Evolutionary conservation across 495 filamentous ascomycete genomes (phyloP), one percentile per base, ranked within the genome.

Genomic region (Trichoderma asperelloides): DNA sequence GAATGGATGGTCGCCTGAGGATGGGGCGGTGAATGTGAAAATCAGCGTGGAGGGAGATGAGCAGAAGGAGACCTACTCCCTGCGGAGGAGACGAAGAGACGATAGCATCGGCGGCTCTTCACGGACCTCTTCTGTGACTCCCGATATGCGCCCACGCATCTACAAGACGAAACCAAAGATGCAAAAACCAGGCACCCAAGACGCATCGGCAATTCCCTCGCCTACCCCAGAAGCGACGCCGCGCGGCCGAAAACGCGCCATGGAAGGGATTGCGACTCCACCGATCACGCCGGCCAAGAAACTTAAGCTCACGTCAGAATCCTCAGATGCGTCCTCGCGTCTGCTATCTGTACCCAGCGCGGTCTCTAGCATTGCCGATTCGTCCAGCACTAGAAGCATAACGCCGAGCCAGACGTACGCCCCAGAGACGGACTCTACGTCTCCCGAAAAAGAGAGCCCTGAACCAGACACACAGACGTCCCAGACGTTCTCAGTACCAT

Each of bases 1-100:
- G 33, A 96, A 96, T 76, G 96, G 95, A 9, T 98, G 96, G 96
- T 80, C 85, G 25, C 79, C 73, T 0, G 75, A 68, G 16, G 74
- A 74, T 6, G 77, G 71, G n/a, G 71, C 65, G 23, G 69, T 67
- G 45, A 63, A 74, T 28, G 71, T 84, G 71, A 72, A 85, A 76
- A 76, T 71, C 66, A 79, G 78, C 65, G 79, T 84, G 57, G 81
- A 83, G 67, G 77, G 78, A 15, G 68, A 67, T 66, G 47, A 27
- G 65, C 71, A 3, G 25, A 67, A 66, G 5, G 74, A 76, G 65
- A 76, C 76, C 0, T 83, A 83, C 67, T 80, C 79, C 3, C 68
- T 83, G 30, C 78, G 81, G 3, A 72, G 78, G 8, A 70, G 79
- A 65, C 75, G 79, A 63, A 72, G 81, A 30, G 78, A 78, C 45